phyloP scores from a whole-genome alignment of 129 eudicot species.

The Rutidosis leptorrhynchoides region DNA sequence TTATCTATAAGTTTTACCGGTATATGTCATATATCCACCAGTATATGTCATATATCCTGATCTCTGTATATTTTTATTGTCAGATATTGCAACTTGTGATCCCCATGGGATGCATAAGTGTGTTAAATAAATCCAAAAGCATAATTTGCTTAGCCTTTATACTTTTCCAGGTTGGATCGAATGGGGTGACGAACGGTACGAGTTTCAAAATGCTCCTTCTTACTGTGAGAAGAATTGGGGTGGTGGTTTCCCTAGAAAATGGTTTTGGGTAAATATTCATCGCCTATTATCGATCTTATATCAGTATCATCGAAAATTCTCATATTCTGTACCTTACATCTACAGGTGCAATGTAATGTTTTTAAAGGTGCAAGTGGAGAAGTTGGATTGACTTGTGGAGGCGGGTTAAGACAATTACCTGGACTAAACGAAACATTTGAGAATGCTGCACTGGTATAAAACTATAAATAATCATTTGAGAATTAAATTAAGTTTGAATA shows the following conservation, averaged over 20 bases:
- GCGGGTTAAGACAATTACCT: slow-evolving; percentile 89
- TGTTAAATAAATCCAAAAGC: not conserved
- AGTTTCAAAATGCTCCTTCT: slow-evolving; percentile 91
- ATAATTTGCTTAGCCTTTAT: slow-evolving; percentile 19
- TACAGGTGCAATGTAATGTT: slow-evolving; percentile 92
- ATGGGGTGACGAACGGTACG: slow-evolving; percentile 88
- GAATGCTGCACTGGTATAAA: slow-evolving; percentile 84
- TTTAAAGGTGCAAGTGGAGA: slow-evolving; percentile 93
- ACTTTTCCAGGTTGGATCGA: slow-evolving; percentile 92
- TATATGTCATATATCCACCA: too few relatives aligned
- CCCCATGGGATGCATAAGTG: not conserved
- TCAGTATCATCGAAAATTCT: not conserved
- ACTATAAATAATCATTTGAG: not conserved
- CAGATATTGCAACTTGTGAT: not conserved
- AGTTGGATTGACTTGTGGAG: slow-evolving; percentile 84
- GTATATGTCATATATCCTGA: not conserved
- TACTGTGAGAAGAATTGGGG: slow-evolving; percentile 98
- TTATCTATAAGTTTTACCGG: not conserved
- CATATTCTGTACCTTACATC: not conserved
- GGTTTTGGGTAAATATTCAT: slow-evolving; percentile 82
- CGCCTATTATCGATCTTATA: slow-evolving; percentile 4
- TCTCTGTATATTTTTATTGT: not conserved
- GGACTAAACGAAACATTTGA: slow-evolving; percentile 67
- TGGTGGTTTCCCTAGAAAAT: slow-evolving; percentile 87
- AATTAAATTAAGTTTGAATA: not conserved